Evolutionary conservation across 441 rosid species (phyloP).

Genomic region (Populus tomentosa): DNA sequence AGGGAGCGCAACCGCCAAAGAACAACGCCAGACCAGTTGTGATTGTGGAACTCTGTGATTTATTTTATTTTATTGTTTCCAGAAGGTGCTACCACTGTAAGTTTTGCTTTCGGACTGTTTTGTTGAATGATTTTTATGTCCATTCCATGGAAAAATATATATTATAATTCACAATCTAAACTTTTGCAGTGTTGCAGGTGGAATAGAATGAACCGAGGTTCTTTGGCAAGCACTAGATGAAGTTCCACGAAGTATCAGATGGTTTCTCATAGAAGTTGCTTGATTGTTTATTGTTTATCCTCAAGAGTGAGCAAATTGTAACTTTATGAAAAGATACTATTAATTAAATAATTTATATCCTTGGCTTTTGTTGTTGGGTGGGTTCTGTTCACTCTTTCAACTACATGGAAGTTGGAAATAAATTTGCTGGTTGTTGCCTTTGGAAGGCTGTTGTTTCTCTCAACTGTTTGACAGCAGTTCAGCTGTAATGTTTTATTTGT

Average conservation of each 20-base stretch:
- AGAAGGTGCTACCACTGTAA: conserved; percentile 16
- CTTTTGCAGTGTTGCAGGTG: conserved; percentile 15
- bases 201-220: conserved; percentile 5
- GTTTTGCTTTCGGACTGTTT: conserved; percentile 5
- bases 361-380: neutral
- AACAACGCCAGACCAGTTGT: conserved; percentile 46
- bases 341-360: conserved; percentile 12
- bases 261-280: conserved; percentile 15
- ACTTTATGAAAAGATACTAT: conserved; percentile 4
- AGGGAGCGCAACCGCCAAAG: conserved; percentile 33
- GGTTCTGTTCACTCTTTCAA: neutral
- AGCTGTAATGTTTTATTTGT: neutral
- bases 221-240: neutral
- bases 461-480: neutral
- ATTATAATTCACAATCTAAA: too few species aligned
- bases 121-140: neutral
- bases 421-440: conserved; percentile 4
- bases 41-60: conserved; percentile 11
- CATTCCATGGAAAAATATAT: neutral
- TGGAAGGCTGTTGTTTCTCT: neutral
- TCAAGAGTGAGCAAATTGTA: conserved; percentile 22
- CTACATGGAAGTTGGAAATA: conserved; percentile 7
- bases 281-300: conserved; percentile 12
- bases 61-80: conserved; percentile 4
- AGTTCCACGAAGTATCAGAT: conserved; percentile 13